Evolutionary conservation across 768 basidiomycete genomes (phyloP), one percentile per base, ranked within the genome.

Genomic region (Boletus bicolor): DNA sequence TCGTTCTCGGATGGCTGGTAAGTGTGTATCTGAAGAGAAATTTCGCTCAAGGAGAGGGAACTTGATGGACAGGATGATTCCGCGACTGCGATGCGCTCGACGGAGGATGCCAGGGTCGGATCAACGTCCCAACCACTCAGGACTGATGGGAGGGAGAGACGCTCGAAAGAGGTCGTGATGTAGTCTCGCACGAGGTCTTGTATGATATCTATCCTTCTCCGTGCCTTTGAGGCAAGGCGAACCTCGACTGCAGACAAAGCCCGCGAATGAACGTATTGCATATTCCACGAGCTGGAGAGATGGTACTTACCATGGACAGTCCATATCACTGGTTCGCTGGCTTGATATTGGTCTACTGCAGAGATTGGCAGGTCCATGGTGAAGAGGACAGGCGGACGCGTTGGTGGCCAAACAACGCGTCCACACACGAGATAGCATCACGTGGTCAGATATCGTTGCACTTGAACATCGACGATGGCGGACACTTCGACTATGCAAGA

Each of bases 81-180:
- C 9, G 87, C 85, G 10, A 87, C 83, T 7, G 76, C 72, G 52
- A 98, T 88, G 46, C 77, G 79, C 54, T 96, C 91, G 39, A 97
- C 86, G 41, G 90, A 84, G 32, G 84, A 75, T 0, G 78, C 77
- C 10, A 98, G 80, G 44, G 87, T 80, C 11, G 84, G 79, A 26
- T 89, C 77, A 35, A 84, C 83, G 57, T 90, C 81, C 92, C 93
- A 97, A 21, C 91, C 93, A 39, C 80, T 75, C 6, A 96, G 73
- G 15, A 76, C 78, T 7, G 87, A 89, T 7, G 90, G 87, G 17
- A 91, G 76, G 44, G 81, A 78, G 35, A 96, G 78, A 19, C 83
- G 79, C 46, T 85, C 81, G 51, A 86, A 83, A 10, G 87, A 85
- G 17, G 72, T 65, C 17, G 71, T 68, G 41, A 85, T 73, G 60